Evolutionary conservation across 2,329 filamentous ascomycete genomes (phyloP).

Genomic region (Septoria petroselini): DNA sequence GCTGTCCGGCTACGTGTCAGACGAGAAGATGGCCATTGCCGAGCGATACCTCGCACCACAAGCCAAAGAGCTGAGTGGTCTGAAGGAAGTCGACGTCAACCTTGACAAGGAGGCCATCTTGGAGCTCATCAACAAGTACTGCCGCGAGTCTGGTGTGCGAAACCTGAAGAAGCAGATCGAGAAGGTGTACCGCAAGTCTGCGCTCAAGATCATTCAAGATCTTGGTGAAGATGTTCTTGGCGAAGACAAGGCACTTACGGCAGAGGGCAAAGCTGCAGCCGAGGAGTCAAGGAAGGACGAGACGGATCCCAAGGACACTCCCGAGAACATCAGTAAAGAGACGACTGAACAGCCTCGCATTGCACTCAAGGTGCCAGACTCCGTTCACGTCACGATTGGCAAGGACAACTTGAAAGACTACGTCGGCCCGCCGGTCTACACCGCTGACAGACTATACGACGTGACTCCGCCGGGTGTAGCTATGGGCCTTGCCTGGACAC

Average conservation of each 20-base stretch:
- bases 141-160: conserved; percentile 91
- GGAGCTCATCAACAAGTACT: conserved; percentile 98
- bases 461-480: conserved; percentile 88
- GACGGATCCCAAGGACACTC: conserved; percentile 61
- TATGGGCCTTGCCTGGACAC: conserved; percentile 98
- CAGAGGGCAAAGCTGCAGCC: conserved; percentile 76
- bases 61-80: conserved; percentile 87
- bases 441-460: conserved; percentile 91
- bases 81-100: conserved; percentile 88
- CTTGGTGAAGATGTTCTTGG: conserved; percentile 79
- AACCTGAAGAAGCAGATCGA: conserved; percentile 99
- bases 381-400: conserved; percentile 78
- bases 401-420: conserved; percentile 95
- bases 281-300: conserved; percentile 67
- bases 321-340: conserved; percentile 55
- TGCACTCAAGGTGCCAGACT: conserved; percentile 78
- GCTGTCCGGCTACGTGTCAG: conserved; percentile 90
- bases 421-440: conserved; percentile 92
- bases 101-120: conserved; percentile 83
- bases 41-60: conserved; percentile 87
- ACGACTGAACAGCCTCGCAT: conserved; percentile 67
- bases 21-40: conserved; percentile 98
- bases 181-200: conserved; percentile 96
- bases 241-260: conserved; percentile 77
- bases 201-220: conserved; percentile 93